phyloP scores from a whole-genome alignment of 108 stramenopile genomes.

The Thalassiosira profunda region DNA sequence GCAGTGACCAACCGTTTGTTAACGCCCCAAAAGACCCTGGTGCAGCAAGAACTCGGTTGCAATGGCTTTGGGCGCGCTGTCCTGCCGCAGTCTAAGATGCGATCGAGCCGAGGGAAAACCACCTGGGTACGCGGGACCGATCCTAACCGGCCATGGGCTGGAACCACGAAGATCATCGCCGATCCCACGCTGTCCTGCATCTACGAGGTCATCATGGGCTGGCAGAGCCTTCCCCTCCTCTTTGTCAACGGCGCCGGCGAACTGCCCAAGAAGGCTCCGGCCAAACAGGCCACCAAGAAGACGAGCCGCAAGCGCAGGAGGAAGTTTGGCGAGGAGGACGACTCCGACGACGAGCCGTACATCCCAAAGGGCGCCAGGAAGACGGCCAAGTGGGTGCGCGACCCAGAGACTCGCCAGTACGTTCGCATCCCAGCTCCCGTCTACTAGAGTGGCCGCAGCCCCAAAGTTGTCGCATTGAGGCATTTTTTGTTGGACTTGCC shows the following conservation, averaged over 20 bases:
- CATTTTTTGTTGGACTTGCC: too few relatives aligned
- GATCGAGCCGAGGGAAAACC: too few relatives aligned
- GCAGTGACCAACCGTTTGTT: too few relatives aligned
- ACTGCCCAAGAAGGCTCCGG: not conserved
- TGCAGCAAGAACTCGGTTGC: not conserved
- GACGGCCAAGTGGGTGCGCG: not conserved
- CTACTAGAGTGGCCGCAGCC: not conserved
- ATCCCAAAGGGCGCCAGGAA: not conserved
- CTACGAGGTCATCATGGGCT: not conserved
- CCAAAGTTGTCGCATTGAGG: too few relatives aligned
- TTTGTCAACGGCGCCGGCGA: not conserved
- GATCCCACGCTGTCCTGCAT: not conserved
- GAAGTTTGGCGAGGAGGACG: not conserved
- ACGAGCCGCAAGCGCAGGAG: not conserved
- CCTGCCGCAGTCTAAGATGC: not conserved
- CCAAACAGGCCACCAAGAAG: not conserved
- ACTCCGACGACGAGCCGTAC: not conserved
- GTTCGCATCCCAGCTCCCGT: not conserved
- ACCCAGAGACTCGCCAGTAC: not conserved
- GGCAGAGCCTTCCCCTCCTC: conserved; percentile 1
- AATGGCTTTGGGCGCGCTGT: not conserved
- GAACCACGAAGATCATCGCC: too few relatives aligned
- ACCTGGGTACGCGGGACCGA: too few relatives aligned
- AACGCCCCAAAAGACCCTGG: too few relatives aligned
- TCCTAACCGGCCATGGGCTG: too few relatives aligned